Conservation (phyloP, 2,329 filamentous ascomycete species). For the Fusarium sororula region DNA sequence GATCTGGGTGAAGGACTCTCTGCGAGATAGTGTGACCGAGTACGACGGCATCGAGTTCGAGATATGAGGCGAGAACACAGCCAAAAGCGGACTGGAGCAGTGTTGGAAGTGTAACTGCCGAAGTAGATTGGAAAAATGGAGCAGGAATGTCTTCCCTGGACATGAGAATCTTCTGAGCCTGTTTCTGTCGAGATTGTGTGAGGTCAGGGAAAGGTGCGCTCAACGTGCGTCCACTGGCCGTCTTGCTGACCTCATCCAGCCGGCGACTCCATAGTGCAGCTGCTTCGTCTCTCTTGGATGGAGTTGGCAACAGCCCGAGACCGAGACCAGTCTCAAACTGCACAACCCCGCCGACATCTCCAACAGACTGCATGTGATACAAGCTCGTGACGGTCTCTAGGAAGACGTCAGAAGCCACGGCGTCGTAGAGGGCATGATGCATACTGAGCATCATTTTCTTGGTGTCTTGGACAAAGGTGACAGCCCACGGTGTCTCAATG, state of each 20-base stretch:
- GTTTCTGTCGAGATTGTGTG: constrained; percentile 15
- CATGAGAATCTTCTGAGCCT: not conserved
- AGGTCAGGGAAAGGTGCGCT: constrained; percentile 12
- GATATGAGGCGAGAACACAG: constrained; percentile 3
- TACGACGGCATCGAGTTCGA: not conserved
- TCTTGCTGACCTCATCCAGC: not conserved
- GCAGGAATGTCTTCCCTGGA: not conserved
- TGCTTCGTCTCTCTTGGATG: not conserved
- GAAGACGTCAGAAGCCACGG: not conserved
- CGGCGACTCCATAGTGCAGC: not conserved
- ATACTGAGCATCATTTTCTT: constrained; percentile 22
- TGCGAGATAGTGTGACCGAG: constrained; percentile 17
- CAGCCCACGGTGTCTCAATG: not conserved
- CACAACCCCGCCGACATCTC: not conserved
- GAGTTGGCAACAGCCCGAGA: not conserved
- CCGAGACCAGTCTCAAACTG: constrained; percentile 5
- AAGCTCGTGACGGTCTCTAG: constrained; percentile 3
- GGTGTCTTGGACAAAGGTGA: not conserved
- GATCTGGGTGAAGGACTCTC: not conserved
- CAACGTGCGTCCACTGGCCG: not conserved
- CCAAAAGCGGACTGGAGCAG: constrained; percentile 17
- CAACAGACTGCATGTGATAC: constrained; percentile 5
- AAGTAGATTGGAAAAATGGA: not conserved
- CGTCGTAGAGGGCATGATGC: constrained; percentile 19
- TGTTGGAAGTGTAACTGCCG: not conserved